Base-by-base conservation (phyloP, 768 basidiomycete species). In the Mycena venus region DNA sequence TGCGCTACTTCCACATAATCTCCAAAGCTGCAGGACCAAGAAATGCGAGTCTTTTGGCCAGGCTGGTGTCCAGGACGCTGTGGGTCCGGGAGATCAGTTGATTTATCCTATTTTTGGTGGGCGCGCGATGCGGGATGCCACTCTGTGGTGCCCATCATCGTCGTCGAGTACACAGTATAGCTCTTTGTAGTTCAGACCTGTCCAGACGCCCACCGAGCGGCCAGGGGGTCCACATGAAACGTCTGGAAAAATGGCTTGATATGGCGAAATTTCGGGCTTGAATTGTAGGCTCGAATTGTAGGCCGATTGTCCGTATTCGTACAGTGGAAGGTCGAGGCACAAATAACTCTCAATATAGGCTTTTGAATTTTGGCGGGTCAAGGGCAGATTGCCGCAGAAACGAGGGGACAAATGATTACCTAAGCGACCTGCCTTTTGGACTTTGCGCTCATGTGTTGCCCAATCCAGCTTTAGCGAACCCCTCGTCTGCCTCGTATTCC, bases 401-500 rank as follows among this genome's bases (percentile, higher is more conserved):
- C n/a, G n/a, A n/a, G n/a, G n/a, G n/a, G n/a, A n/a, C n/a, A n/a
- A n/a, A n/a, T n/a, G n/a, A n/a, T 59, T 59, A 59, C 21, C 10
- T 36, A 59, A 36, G n/a, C 27, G 3, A 59, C 19, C 31, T 59
- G 56, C 21, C 31, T 21, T 56, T 44, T 72, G 64, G 49, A 23
- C 64, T 67, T 42, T 67, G 51, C 71, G 29, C 64, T 31, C 64
- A 73, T 73, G 71, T 67, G 58, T 38, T 51, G 47, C 71, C 40
- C 67, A 58, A 68, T 42, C 66, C 60, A 40, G 61, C 51, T 72
- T 38, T 66, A 66, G 70, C 70, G 58, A 73, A 65, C 40, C 59
- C 47, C 55, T 32, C 51, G 53, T 62, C 64, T 53, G 27, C 55
- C 21, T 34, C 23, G 44, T 60, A 61, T 29, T 66, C 21, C 25